phyloP scores from a whole-genome alignment of 768 basidiomycete species.

The Leucogyrophana mollusca region DNA sequence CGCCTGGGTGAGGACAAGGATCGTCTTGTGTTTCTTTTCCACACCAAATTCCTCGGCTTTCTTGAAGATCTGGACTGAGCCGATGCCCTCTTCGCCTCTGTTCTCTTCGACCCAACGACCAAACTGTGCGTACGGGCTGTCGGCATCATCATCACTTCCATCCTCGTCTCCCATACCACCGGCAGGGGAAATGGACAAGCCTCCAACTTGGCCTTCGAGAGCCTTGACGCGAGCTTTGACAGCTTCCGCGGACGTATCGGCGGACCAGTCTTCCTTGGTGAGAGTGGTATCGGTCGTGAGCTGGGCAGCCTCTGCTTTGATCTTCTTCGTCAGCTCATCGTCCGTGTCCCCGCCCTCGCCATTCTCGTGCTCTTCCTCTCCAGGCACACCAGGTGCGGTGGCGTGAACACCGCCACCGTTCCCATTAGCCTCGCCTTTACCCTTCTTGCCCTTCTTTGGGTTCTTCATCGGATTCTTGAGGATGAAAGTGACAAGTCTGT shows the following conservation, averaged over 20 bases:
- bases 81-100: conserved; percentile 33
- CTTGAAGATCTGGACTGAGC: conserved; percentile 70
- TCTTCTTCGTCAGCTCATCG: conserved; percentile 85
- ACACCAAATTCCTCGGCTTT: conserved; percentile 90
- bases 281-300: conserved; percentile 62
- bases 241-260: conserved; percentile 88
- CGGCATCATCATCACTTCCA: conserved; percentile 82
- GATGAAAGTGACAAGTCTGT: conserved; percentile 95
- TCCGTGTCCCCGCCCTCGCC: conserved; percentile 67
- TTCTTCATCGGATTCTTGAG: conserved; percentile 96
- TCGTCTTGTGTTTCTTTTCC: conserved; percentile 91
- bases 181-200: conserved; percentile 34
- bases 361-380: conserved; percentile 39
- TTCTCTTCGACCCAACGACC: conserved; percentile 86
- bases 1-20: conserved; percentile 79
- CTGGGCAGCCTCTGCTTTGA: conserved; percentile 86
- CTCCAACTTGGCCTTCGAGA: conserved; percentile 59
- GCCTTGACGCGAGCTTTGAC: conserved; percentile 80
- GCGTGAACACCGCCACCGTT: conserved; percentile 45
- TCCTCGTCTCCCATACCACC: conserved; percentile 69
- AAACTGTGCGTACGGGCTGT: conserved; percentile 83
- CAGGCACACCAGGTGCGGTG: conserved; percentile 34
- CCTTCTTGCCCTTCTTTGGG: conserved; percentile 62
- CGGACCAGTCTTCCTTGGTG: conserved; percentile 82
- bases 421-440: conserved; percentile 55